Evolutionary conservation across 805 yeast species (phyloP).

Genomic region (Pichia cephalocereana): DNA sequence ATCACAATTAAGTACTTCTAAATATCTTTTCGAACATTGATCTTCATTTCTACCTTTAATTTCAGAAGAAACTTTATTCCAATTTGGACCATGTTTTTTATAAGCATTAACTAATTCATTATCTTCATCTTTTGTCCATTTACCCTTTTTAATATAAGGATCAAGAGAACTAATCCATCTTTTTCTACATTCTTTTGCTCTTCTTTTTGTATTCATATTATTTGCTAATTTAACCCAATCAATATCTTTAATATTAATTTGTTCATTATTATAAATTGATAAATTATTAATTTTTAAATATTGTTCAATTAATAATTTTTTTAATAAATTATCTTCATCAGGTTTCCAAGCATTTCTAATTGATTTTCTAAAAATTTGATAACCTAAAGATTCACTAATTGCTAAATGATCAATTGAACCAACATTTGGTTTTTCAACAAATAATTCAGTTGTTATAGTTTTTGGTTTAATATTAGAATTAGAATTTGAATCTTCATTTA

Average conservation of each 20-base stretch:
- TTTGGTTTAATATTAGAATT: background rate
- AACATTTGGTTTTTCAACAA: conserved; percentile 9
- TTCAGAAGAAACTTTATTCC: conserved; percentile 75
- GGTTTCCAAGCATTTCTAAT: conserved; percentile 65
- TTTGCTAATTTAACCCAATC: conserved; percentile 57
- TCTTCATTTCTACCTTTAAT: conserved; percentile 87
- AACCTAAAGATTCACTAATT: conserved; percentile 64
- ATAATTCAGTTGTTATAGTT: background rate
- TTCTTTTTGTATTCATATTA: conserved; percentile 37
- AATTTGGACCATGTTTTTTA: conserved; percentile 61
- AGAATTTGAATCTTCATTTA: background rate
- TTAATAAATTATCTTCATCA: conserved; percentile 56
- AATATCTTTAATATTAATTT: conserved; percentile 31
- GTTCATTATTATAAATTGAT: conserved; percentile 16
- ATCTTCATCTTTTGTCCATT: conserved; percentile 83
- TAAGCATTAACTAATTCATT: conserved; percentile 52
- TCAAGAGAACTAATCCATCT: conserved; percentile 83
- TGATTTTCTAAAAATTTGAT: conserved; percentile 58
- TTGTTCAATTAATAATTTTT: conserved; percentile 31
- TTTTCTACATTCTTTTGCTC: conserved; percentile 76
- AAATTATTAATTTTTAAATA: conserved; percentile 14
- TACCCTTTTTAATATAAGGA: conserved; percentile 73
- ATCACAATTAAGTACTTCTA: conserved; percentile 78
- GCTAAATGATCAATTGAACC: conserved; percentile 40
- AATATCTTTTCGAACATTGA: conserved; percentile 87